phyloP scores from a whole-genome alignment of 2,329 filamentous ascomycete species.

The Westerdykella sp. region DNA sequence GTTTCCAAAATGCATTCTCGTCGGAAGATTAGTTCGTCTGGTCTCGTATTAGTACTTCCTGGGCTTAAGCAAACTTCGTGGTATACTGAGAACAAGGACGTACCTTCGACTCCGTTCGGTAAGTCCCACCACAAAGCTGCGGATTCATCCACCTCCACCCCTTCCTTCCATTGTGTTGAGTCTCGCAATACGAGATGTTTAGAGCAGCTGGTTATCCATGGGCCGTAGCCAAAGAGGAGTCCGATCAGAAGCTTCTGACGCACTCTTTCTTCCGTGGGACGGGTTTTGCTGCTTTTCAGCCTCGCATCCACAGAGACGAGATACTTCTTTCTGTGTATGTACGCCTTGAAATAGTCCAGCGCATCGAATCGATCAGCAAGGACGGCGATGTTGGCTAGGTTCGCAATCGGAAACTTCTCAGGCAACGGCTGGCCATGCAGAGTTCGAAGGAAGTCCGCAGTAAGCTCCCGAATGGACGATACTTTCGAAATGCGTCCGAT shows the following conservation, averaged over 20 bases:
- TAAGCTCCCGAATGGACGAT: constrained; percentile 55
- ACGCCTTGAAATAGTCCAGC: constrained; percentile 48
- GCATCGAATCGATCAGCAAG: constrained; percentile 71
- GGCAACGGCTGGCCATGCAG: constrained; percentile 50
- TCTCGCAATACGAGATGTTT: constrained; percentile 62
- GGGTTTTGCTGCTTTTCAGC: constrained; percentile 29
- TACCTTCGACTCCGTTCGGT: constrained; percentile 61
- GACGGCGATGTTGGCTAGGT: constrained; percentile 61
- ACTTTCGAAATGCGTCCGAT: constrained; percentile 61
- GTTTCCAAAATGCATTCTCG: constrained; percentile 62
- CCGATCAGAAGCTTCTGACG: constrained; percentile 65
- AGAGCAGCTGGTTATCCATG: constrained; percentile 56
- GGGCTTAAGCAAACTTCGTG: neutral
- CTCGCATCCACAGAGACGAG: constrained; percentile 40
- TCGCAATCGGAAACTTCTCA: constrained; percentile 47
- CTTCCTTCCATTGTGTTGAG: constrained; percentile 52
- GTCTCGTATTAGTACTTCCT: no score
- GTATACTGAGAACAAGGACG: neutral
- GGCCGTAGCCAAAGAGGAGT: constrained; percentile 57
- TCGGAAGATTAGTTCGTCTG: constrained; percentile 61
- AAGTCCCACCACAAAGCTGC: constrained; percentile 65
- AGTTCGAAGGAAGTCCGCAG: constrained; percentile 61
- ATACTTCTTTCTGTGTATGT: constrained; percentile 45
- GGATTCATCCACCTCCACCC: constrained; percentile 33
- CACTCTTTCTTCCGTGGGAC: constrained; percentile 54